Percentiles rank a stretch among this genome's conserved stretches.
Evolutionary conservation across 208 protist genomes (phyloP).

Genomic region (Endotrypanum monterogeii): DNA sequence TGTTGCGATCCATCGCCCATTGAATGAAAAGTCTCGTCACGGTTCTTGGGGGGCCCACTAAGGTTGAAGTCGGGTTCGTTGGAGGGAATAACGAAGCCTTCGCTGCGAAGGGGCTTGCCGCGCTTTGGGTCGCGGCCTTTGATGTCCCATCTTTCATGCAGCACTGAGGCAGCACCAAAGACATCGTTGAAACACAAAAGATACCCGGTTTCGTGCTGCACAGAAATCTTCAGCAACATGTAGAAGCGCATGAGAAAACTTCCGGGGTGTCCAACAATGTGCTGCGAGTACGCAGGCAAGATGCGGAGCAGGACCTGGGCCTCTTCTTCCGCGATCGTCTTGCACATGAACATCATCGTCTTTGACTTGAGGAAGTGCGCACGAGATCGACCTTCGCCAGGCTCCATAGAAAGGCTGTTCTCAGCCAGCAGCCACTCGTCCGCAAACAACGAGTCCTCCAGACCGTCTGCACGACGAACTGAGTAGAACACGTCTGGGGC

Average conservation of each 20-base stretch:
- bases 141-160: conserved; percentile 90
- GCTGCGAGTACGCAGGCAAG: conserved; percentile 49
- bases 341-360: conserved; percentile 78
- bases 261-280: conserved; percentile 48
- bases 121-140: conserved; percentile 87
- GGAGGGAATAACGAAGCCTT: conserved; percentile 50
- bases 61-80: conserved; percentile 58
- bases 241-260: conserved; percentile 85
- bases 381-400: conserved; percentile 82
- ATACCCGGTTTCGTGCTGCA: conserved; percentile 54
- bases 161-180: conserved; percentile 44
- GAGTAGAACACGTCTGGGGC: conserved; percentile 73
- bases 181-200: conserved; percentile 84
- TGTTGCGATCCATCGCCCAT: background rate
- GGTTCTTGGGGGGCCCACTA: conserved; percentile 29
- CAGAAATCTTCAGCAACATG: conserved; percentile 64
- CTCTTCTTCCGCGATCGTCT: conserved; percentile 80
- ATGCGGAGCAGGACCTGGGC: conserved; percentile 62
- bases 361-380: conserved; percentile 85
- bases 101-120: conserved; percentile 70
- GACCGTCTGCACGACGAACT: conserved; percentile 50
- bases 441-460: conserved; percentile 56
- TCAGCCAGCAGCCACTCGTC: conserved; percentile 74
- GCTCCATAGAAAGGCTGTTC: conserved; percentile 55
- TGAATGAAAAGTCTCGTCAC: conserved; percentile 8